Conservation (phyloP, 371 early-diverging fungal genomes). For the Circinella minor region DNA sequence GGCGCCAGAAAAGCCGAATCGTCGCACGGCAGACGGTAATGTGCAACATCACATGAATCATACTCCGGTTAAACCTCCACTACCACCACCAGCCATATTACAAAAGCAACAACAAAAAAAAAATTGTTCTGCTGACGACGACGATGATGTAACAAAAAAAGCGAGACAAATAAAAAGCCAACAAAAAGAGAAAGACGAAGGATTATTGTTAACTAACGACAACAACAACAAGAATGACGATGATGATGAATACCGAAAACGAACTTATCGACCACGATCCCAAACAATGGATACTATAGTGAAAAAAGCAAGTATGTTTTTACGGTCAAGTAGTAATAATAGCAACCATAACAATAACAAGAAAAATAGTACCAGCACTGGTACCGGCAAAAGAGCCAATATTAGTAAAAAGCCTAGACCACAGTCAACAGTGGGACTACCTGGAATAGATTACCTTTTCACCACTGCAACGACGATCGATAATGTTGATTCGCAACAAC, state of each 20-base stretch:
- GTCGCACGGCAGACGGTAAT: background rate
- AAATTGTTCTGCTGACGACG: background rate
- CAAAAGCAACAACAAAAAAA: background rate
- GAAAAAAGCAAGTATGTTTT: constrained; percentile 14
- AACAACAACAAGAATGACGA: background rate
- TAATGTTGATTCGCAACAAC: background rate
- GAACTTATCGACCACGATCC: constrained; percentile 6
- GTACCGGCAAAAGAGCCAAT: background rate
- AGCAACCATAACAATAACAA: background rate
- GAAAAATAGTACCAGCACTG: background rate
- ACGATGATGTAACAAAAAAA: background rate
- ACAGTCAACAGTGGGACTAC: background rate
- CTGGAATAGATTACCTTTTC: background rate
- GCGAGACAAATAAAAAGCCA: background rate
- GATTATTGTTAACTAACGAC: background rate
- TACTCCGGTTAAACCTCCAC: background rate
- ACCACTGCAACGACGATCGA: background rate
- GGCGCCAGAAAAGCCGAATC: background rate
- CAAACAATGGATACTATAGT: constrained; percentile 12
- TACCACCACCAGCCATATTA: no score
- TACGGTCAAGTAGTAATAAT: background rate
- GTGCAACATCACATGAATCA: constrained; percentile 8
- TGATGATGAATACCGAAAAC: background rate
- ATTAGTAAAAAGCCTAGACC: constrained; percentile 3
- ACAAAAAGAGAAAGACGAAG: background rate